Base-by-base conservation (phyloP, 305 asterid genomes). In the Solanum hybrid region DNA sequence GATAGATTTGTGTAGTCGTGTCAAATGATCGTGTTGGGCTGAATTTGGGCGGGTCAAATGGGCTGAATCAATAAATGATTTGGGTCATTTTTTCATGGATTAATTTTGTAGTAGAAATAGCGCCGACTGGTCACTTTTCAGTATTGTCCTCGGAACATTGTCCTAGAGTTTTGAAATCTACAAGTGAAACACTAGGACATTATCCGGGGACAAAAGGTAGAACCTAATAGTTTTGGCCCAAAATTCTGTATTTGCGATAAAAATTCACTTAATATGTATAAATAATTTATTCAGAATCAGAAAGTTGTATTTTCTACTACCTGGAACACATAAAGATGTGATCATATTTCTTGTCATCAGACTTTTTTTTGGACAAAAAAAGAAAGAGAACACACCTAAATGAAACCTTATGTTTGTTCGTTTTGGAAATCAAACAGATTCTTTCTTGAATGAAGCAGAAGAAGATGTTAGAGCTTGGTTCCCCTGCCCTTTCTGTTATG, bases 401-500 rank as follows among this genome's bases (percentile, higher is more conserved):
- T 79, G 85, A 79, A 79, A 16, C 69, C 78, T 39, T 37, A 46
- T 74, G 89, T 28, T 42, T 61, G 18, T 34, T 88, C 35, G 18
- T 37, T 75, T 81, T 20, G 67, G n/a, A 76, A 37, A 78, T n/a
- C 87, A 29, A 76, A 51, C 92, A 96, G 97, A 93, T 67, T 91
- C 42, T 89, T 94, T 90, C 87, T 20, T 92, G 89, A 74, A 86
- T 85, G 89, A 89, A 89, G 96, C 92, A 74, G 95, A 90, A 40
- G 97, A 95, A 78, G 98, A 93, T 73, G 92, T 93, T 84, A 91
- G 96, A 90, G 94, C 97, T 80, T 95, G 98, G 98, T 95, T 95
- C 92, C 98, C 98, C 57, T 96, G 99, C 93, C 99, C 99, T 90
- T 96, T 95, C 91, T 96, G 98, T 71, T 95, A 95, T 75, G 91